Base-by-base conservation (phyloP, 257 asterid species). In the Verbena officinalis region DNA sequence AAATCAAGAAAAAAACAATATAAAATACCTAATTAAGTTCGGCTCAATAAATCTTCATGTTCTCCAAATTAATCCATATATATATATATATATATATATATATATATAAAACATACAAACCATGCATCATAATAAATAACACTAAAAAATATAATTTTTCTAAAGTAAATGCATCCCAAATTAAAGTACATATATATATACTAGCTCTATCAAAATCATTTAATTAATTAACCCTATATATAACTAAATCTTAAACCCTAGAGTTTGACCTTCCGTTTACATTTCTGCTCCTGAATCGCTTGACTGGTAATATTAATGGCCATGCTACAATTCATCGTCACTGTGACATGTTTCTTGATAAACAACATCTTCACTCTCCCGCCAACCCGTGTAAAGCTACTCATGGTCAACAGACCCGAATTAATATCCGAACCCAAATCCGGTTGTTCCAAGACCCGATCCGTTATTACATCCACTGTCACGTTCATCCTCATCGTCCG, bases 401-500 rank as follows among this genome's bases (percentile, higher is more conserved):
- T 64, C 71, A 91, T 50, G 52, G 76, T 62, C 40, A 91, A 55
- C 86, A 68, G 1, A 7, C 91, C 89, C 68, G 80, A 72, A 1
- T 15, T 50, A 3, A 76, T 2, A 72, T 91, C 98, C 68, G 74
- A n/a, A 6, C 6, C 51, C 57, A 91, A 67, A 39, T 59, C 74
- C 62, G 94, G 90, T 20, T 75, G 78, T 39, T 70, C 6, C 33
- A 83, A 46, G 4, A 91, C 27, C 68, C 78, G 76, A 74, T 86
- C 86, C 40, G 80, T 69, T 3, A 84, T 79, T 22, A 91, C 80
- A 16, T 88, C 90, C n/a, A 86, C 84, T 0, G 91, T 88, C 0
- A 86, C 14, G 54, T 91, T 91, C 95, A 91, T 88, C 78, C 86
- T 45, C 79, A 62, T 51, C 17, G 97, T 91, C 51, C 96, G 71